phyloP scores from a whole-genome alignment of 139 green algal species.

The Astrephomene gubernaculifera region DNA sequence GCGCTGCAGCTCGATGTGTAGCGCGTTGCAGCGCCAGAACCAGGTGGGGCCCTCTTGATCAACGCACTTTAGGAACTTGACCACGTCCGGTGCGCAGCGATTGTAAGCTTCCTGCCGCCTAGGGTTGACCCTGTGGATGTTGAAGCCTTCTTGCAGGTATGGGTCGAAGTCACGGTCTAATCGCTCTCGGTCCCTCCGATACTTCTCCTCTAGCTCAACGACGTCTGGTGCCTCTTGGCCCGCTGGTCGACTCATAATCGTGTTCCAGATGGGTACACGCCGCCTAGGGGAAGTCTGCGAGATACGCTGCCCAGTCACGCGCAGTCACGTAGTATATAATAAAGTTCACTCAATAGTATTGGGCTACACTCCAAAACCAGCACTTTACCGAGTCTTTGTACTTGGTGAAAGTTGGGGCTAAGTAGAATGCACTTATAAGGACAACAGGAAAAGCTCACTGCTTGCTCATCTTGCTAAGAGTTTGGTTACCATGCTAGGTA shows the following conservation, averaged over 20 bases:
- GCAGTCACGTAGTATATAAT: no score
- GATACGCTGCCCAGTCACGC: no score
- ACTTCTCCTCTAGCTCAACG: conserved; percentile 10
- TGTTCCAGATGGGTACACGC: no score
- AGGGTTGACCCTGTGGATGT: conserved; percentile 27
- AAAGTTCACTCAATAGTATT: no score
- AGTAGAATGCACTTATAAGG: no score
- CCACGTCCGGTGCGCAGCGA: conserved; percentile 24
- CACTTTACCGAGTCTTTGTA: no score
- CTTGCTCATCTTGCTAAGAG: no score
- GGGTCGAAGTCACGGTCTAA: conserved; percentile 29
- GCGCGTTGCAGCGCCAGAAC: conserved; percentile 45
- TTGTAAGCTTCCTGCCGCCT: conserved; percentile 42
- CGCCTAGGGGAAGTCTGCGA: no score
- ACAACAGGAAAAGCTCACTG: no score
- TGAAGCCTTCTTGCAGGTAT: conserved; percentile 37
- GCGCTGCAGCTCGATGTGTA: conserved; percentile 39
- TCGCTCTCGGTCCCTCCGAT: background rate
- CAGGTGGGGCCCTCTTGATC: conserved; percentile 28
- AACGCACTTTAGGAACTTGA: conserved; percentile 43
- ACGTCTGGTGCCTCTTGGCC: background rate
- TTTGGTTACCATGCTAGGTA: no score
- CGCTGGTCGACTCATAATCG: conserved; percentile 1
- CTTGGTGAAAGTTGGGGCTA: no score
- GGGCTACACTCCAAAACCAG: no score